These are phyloP conservation scores for Fusarium abutilonis DNA, from an alignment of 2,329 filamentous ascomycete species.

Conservation along the genomic window DNA sequence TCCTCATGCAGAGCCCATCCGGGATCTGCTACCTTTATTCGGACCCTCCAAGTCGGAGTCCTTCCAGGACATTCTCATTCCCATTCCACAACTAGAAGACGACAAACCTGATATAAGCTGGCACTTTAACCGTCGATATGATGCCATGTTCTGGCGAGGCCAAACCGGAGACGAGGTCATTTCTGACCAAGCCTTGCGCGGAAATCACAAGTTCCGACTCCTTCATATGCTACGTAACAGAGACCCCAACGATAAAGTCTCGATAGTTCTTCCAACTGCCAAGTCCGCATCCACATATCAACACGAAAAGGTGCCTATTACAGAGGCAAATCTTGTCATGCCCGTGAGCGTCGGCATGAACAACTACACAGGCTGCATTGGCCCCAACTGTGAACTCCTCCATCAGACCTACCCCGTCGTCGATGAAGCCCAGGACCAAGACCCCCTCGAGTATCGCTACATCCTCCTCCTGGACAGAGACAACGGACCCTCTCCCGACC, in stretches of 20 bases:
- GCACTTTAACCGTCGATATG: slow-evolving; percentile 69
- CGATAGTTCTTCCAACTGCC: slow-evolving; percentile 65
- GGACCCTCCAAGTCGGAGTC: slow-evolving; percentile 76
- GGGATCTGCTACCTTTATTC: slow-evolving; percentile 77
- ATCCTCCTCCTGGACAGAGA: slow-evolving; percentile 78
- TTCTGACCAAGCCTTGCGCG: slow-evolving; percentile 65
- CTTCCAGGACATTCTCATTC: slow-evolving; percentile 81
- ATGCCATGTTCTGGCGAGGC: slow-evolving; percentile 80
- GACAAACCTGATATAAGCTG: slow-evolving; percentile 56
- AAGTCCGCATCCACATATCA: slow-evolving; percentile 54
- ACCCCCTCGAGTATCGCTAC: slow-evolving; percentile 73
- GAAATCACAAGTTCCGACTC: slow-evolving; percentile 75
- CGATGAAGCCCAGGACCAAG: slow-evolving; percentile 53
- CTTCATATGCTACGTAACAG: slow-evolving; percentile 74
- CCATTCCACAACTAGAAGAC: slow-evolving; percentile 58
- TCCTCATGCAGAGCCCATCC: slow-evolving; percentile 68
- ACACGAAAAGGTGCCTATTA: slow-evolving; percentile 64
- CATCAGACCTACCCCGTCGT: slow-evolving; percentile 48
- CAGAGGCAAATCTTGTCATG: slow-evolving; percentile 63
- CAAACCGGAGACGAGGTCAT: slow-evolving; percentile 66
- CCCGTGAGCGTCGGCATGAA: slow-evolving; percentile 68
- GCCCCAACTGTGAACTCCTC: slow-evolving; percentile 49
- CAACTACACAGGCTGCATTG: slow-evolving; percentile 65
- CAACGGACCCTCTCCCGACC: slow-evolving; percentile 67
- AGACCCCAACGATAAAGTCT: slow-evolving; percentile 58